A percentile compares a stretch with the other conserved stretches of the same genome.
These are phyloP conservation scores for Boehmeria nivea DNA, from an alignment of 306 rosid species.

Conservation along the genomic window DNA sequence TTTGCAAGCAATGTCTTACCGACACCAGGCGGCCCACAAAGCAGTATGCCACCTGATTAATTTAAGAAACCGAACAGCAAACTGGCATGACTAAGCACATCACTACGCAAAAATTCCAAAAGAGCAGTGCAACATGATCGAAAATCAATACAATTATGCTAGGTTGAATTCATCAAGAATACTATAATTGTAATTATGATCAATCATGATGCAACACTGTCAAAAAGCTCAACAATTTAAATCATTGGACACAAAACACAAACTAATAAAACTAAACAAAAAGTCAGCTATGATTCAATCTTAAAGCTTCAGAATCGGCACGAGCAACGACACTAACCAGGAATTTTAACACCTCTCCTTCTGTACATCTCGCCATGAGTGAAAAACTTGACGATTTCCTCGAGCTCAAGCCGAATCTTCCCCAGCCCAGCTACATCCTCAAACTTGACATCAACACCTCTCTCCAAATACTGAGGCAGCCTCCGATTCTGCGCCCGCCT, in stretches of 20 bases:
- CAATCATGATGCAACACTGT: too few species aligned
- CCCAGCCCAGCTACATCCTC: constrained; percentile 95
- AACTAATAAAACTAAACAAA: not conserved
- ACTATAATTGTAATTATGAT: too few species aligned
- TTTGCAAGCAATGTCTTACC: constrained; percentile 97
- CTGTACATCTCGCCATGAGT: constrained; percentile 96
- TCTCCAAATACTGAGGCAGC: constrained; percentile 86
- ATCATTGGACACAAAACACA: not conserved
- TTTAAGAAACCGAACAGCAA: constrained; percentile 26
- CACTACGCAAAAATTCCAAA: too few species aligned
- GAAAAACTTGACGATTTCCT: constrained; percentile 97
- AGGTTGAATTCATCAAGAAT: too few species aligned
- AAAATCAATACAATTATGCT: too few species aligned
- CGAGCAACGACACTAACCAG: constrained; percentile 52
- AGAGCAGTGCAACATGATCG: too few species aligned
- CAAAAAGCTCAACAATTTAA: too few species aligned
- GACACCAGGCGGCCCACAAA: constrained; percentile 98
- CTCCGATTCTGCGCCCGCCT: constrained; percentile 66
- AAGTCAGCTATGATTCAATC: not conserved
- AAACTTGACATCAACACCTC: constrained; percentile 90
- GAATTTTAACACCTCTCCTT: constrained; percentile 93
- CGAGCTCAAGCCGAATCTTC: constrained; percentile 92
- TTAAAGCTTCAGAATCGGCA: not conserved
- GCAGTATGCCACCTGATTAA: constrained; percentile 95
- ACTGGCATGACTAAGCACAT: not conserved